Conservation (phyloP, 352 stramenopile species). For the Globisporangium iwayamae region DNA sequence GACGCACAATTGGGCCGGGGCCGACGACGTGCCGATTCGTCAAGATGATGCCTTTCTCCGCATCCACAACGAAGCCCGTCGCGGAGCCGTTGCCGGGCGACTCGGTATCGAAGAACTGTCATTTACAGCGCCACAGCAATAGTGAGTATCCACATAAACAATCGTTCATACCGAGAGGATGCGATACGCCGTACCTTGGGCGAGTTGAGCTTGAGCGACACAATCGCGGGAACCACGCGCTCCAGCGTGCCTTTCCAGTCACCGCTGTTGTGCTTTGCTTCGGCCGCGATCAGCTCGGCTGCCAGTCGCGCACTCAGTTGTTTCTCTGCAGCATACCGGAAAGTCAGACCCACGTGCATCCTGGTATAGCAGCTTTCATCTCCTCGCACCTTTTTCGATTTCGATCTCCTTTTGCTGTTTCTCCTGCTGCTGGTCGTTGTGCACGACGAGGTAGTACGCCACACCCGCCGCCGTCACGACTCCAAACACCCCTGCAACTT, state of each 20-base stretch:
- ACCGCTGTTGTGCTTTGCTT: constrained; percentile 56
- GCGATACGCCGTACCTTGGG: constrained; percentile 49
- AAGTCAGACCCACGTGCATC: neutral
- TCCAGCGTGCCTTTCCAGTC: constrained; percentile 87
- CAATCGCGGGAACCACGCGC: constrained; percentile 80
- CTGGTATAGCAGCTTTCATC: neutral
- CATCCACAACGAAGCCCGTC: constrained; percentile 92
- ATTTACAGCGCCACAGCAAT: constrained; percentile 10
- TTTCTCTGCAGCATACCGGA: constrained; percentile 30
- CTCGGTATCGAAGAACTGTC: constrained; percentile 89
- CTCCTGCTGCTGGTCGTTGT: constrained; percentile 36
- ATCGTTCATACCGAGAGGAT: no score
- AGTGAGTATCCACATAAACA: no score
- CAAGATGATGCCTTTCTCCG: constrained; percentile 88
- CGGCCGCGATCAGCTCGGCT: constrained; percentile 61
- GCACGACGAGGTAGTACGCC: constrained; percentile 47
- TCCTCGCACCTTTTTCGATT: constrained; percentile 38
- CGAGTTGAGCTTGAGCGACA: constrained; percentile 87
- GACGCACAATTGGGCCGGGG: constrained; percentile 72
- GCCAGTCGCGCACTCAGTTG: constrained; percentile 63
- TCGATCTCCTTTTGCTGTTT: constrained; percentile 65
- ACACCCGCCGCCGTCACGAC: constrained; percentile 33
- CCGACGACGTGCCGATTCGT: constrained; percentile 92
- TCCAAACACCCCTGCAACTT: constrained; percentile 21
- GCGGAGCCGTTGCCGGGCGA: constrained; percentile 84